A percentile compares a stretch with the other conserved stretches of the same genome.
phyloP scores from a whole-genome alignment of 768 basidiomycete genomes.

The Calocybe gangraenosa region DNA sequence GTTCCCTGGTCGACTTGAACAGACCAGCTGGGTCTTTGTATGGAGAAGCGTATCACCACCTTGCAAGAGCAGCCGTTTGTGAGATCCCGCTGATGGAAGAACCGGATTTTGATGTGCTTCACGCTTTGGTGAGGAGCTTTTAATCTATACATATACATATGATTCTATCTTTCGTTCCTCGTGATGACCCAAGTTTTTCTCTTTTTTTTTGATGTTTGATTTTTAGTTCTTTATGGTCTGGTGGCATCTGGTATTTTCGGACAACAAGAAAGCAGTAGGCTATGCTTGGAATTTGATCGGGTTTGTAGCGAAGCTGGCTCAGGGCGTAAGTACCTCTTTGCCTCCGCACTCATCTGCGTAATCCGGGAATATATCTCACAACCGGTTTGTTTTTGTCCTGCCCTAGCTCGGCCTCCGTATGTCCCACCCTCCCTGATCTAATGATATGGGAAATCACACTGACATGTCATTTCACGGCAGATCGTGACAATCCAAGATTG shows the following conservation, averaged over 20 bases:
- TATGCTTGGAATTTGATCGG: constrained; percentile 79
- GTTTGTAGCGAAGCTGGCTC: constrained; percentile 67
- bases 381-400: background rate
- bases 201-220: background rate
- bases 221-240: constrained; percentile 64
- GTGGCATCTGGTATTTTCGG: constrained; percentile 71
- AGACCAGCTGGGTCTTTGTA: constrained; percentile 51
- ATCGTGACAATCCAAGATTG: constrained; percentile 61
- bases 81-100: constrained; percentile 75
- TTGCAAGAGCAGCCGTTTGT: constrained; percentile 63
- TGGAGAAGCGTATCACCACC: constrained; percentile 63
- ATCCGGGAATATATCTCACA: too few relatives aligned
- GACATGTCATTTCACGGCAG: constrained; percentile 27
- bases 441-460: background rate
- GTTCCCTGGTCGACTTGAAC: constrained; percentile 62
- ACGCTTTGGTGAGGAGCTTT: constrained; percentile 54
- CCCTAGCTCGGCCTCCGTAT: constrained; percentile 63
- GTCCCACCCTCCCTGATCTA: constrained; percentile 18
- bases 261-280: constrained; percentile 67
- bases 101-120: constrained; percentile 68
- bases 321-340: constrained; percentile 48
- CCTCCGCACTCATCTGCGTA: constrained; percentile 6
- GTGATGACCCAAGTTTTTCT: background rate
- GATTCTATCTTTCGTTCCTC: constrained; percentile 6
- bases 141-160: background rate